Conservation (phyloP, 768 basidiomycete genomes). For the Pleurotus cornucopiae region DNA sequence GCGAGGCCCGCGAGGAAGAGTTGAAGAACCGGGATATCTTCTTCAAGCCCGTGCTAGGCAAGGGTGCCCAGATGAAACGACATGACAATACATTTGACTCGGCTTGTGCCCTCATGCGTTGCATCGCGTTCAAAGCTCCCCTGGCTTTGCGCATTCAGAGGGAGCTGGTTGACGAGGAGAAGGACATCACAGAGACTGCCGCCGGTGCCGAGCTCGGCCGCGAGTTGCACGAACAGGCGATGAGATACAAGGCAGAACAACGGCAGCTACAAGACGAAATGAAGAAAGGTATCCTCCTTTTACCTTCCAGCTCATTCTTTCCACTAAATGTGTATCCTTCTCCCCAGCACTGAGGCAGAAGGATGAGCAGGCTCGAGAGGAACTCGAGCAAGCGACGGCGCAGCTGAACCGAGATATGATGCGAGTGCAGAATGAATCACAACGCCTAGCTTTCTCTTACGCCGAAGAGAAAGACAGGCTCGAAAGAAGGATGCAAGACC, state of each 20-base stretch:
- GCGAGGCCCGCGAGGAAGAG: slow-evolving; percentile 33
- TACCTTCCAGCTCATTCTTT: neutral
- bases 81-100: slow-evolving; percentile 32
- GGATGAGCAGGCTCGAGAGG: slow-evolving; percentile 30
- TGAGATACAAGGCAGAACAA: slow-evolving; percentile 45
- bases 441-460: slow-evolving; percentile 27
- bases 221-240: slow-evolving; percentile 43
- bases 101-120: slow-evolving; percentile 36
- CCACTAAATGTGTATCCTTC: neutral
- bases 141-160: slow-evolving; percentile 47
- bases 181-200: slow-evolving; percentile 44
- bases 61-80: slow-evolving; percentile 34
- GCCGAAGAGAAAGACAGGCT: slow-evolving; percentile 21
- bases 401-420: slow-evolving; percentile 28
- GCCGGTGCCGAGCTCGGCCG: slow-evolving; percentile 52
- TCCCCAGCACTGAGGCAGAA: slow-evolving; percentile 21
- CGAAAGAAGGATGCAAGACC: slow-evolving; percentile 9
- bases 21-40: slow-evolving; percentile 30
- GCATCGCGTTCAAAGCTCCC: slow-evolving; percentile 36
- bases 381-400: slow-evolving; percentile 32
- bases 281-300: slow-evolving; percentile 18
- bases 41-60: slow-evolving; percentile 40
- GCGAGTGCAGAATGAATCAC: slow-evolving; percentile 23
- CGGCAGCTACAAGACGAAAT: slow-evolving; percentile 43
- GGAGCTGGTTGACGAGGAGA: slow-evolving; percentile 48